Percentiles rank a stretch among this genome's conserved stretches.
phyloP scores from a whole-genome alignment of 306 rosid species.

The Ormosia semicastrata region DNA sequence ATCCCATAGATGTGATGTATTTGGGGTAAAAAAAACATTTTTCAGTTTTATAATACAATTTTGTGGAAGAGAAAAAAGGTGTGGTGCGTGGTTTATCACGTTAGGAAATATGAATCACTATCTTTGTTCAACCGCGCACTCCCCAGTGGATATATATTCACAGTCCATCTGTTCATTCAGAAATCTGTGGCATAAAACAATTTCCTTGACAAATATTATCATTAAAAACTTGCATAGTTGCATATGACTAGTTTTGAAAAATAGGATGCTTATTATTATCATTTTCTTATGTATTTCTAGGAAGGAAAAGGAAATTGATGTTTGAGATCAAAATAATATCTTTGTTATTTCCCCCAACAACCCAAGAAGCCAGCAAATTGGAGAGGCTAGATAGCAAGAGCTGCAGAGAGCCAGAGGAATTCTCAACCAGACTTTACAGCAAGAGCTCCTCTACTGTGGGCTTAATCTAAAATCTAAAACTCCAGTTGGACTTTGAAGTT shows the following conservation, averaged over 20 bases:
- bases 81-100: not conserved
- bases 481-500: slow-evolving; percentile 29
- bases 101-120: not conserved
- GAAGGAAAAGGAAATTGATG: not conserved
- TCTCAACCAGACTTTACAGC: not conserved
- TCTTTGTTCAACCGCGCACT: slow-evolving; percentile 13
- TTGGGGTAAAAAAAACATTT: no score
- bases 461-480: not conserved
- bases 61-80: not conserved
- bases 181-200: not conserved
- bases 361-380: no score
- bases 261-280: not conserved
- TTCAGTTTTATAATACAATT: not conserved
- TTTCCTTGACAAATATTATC: not conserved
- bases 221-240: not conserved
- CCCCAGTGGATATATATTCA: not conserved
- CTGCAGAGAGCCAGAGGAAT: not conserved
- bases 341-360: not conserved
- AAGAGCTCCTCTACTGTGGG: not conserved
- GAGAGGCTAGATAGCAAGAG: not conserved
- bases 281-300: not conserved
- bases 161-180: not conserved
- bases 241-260: not conserved
- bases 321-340: not conserved
- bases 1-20: no score